These are phyloP conservation scores for Hordeum pubiflorum DNA, from an alignment of 202 grass and related monocot species.

Conservation along the genomic window DNA sequence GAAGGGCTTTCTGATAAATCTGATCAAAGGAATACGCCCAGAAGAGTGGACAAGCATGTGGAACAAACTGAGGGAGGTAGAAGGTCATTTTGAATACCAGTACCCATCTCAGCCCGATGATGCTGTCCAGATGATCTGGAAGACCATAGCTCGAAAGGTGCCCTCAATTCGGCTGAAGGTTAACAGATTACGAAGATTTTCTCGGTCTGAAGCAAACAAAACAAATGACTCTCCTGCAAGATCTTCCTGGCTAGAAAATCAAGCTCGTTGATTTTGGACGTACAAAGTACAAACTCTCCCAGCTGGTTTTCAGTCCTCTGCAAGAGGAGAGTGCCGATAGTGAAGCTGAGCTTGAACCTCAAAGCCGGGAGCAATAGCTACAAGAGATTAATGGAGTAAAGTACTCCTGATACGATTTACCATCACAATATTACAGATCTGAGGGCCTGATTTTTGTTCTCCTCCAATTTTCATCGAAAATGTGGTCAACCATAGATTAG, in stretches of 20 bases:
- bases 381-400: constrained; percentile 15
- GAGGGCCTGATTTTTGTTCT: constrained; percentile 2
- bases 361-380: not conserved
- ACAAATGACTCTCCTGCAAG: not conserved
- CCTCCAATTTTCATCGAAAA: not conserved
- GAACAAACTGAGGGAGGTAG: constrained; percentile 62
- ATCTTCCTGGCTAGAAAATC: constrained; percentile 37
- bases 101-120: constrained; percentile 56
- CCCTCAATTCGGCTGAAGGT: constrained; percentile 52
- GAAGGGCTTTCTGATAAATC: constrained; percentile 54
- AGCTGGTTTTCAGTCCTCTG: not conserved
- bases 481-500: constrained; percentile 17
- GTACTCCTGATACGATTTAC: constrained; percentile 20
- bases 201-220: constrained; percentile 32
- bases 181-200: constrained; percentile 50
- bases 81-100: constrained; percentile 52
- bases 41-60: constrained; percentile 65
- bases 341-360: not conserved
- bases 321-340: not conserved
- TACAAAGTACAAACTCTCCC: not conserved
- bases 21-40: constrained; percentile 49
- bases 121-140: constrained; percentile 83
- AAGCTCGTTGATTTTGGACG: constrained; percentile 24
- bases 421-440: constrained; percentile 3
- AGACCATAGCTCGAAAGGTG: constrained; percentile 61